phyloP scores from a whole-genome alignment of 1,139 yeast genomes.

The Taphrina communis region DNA sequence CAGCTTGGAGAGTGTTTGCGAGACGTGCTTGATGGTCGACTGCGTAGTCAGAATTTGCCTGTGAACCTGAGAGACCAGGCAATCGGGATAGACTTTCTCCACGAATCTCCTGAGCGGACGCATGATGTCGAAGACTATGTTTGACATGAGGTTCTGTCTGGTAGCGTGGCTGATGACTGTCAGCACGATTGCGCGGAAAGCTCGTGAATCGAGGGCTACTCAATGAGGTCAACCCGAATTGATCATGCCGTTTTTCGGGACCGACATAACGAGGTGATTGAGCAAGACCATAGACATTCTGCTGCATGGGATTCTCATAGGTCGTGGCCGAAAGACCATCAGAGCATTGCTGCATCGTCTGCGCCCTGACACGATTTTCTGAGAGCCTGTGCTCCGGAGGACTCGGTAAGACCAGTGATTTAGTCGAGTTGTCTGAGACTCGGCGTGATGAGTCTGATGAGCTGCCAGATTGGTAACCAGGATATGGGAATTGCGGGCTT shows the following conservation, averaged over 20 bases:
- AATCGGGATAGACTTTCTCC: background rate
- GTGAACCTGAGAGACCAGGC: background rate
- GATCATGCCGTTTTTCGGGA: background rate
- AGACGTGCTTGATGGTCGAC: background rate
- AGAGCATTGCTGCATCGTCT: background rate
- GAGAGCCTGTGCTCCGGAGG: constrained; percentile 4
- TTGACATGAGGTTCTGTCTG: background rate
- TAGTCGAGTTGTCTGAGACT: background rate
- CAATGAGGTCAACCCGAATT: background rate
- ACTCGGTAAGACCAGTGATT: constrained; percentile 1
- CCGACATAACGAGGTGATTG: background rate
- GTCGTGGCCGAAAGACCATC: background rate
- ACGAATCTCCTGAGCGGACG: background rate
- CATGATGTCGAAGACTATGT: background rate
- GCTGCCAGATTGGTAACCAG: background rate
- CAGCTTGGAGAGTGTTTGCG: background rate
- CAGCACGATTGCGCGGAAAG: background rate
- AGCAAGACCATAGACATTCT: background rate
- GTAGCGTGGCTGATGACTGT: background rate
- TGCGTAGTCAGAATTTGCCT: background rate
- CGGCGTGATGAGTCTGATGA: constrained; percentile 2
- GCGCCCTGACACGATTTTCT: background rate
- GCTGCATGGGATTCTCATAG: background rate
- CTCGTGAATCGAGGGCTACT: background rate
- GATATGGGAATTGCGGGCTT: background rate